These are phyloP conservation scores for Hanseniaspora nectarophila DNA, from an alignment of 805 yeast genomes.

Conservation along the genomic window DNA sequence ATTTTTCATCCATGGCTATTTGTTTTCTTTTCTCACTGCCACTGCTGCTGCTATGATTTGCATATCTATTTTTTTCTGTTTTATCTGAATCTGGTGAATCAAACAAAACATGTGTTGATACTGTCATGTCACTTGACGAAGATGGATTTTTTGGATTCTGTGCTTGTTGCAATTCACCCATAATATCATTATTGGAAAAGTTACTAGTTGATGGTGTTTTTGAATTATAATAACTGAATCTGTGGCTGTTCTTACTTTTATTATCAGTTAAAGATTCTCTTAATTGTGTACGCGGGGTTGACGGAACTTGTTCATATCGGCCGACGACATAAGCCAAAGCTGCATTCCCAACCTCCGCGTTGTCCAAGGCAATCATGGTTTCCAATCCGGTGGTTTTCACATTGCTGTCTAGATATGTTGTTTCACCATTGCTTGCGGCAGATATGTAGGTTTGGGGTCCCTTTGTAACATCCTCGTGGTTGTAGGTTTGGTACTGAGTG, in stretches of 20 bases:
- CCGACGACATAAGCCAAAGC: constrained; percentile 12
- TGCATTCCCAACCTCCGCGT: constrained; percentile 10
- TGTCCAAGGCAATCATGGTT: background rate
- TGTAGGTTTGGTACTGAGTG: background rate
- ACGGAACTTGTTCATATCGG: background rate
- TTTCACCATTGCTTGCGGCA: background rate
- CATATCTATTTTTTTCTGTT: background rate
- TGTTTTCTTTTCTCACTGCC: background rate
- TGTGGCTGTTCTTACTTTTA: background rate
- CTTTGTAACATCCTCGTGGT: background rate
- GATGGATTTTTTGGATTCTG: background rate
- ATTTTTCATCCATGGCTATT: background rate
- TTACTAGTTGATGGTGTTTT: constrained; percentile 1
- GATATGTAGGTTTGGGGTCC: background rate
- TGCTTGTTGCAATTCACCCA: background rate
- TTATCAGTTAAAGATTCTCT: too few species aligned
- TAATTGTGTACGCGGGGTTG: too few species aligned
- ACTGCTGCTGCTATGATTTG: background rate
- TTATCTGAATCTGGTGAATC: constrained; percentile 2
- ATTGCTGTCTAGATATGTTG: background rate
- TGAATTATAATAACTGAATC: constrained; percentile 4
- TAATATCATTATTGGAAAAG: too few species aligned
- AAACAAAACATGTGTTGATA: constrained; percentile 9
- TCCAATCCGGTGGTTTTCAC: background rate
- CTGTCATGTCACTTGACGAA: constrained; percentile 5